Evolutionary conservation across 2,329 filamentous ascomycete genomes (phyloP), one percentile per base, ranked within the genome.

Genomic region (Aspergillus jensenii): DNA sequence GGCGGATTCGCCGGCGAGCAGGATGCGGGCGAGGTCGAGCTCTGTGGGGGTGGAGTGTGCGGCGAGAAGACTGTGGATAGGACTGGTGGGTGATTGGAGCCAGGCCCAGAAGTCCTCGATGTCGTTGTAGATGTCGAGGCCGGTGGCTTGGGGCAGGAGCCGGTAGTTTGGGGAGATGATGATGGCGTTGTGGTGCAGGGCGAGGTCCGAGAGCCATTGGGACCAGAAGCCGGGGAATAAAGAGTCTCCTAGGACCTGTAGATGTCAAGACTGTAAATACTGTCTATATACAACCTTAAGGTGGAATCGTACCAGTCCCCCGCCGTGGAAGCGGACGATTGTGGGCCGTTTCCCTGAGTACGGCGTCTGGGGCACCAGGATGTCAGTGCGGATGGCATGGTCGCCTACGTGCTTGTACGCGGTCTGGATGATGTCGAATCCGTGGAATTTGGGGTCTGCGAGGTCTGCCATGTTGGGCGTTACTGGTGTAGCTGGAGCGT

Each of bases 101-200:
- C 81, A 84, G 5, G 59, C 60, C 78, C 78, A 84, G 65, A 82
- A 80, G 59, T 81, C 77, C 8, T 67, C 53, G 1, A 83, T 59
- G 62, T 84, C 82, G 6, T 74, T 65, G 23, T 82, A 70, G 56
- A 82, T 79, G 15, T 83, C 78, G 3, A 68, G 48, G 35, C 79
- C 78, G 19, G 56, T 78, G 53, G 77, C 71, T 58, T 83, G 81
- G 21, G 82, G 81, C n/a, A 81, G 59, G 3, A 84, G 76, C 8
- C 81, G 80, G 69, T 84, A 81, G 65, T 82, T 78, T 0, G 80
- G 77, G 1, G 75, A 69, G 6, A 84, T 64, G 25, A 79, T 69
- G 45, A 84, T 76, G n/a, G 81, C 78, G 14, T 65, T 65, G 49
- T 76, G 72, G 25, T 67, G 61, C 1, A 71, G 67, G 23, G 75